Base-by-base conservation (phyloP, 352 stramenopile species). In the Blastocystis sp. region DNA sequence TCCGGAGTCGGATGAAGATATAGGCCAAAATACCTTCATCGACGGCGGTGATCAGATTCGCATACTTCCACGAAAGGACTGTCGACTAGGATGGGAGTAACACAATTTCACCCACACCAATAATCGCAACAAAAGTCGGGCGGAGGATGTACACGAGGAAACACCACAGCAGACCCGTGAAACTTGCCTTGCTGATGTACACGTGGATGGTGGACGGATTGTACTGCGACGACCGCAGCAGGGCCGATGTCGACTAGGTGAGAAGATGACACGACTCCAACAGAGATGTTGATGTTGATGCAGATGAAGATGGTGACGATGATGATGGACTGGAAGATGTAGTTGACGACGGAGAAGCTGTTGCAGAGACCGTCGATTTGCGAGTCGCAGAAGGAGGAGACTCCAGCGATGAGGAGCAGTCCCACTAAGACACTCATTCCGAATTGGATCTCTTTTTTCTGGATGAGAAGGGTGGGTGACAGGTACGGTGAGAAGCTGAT, bases 401-500 rank as follows among this genome's bases (percentile, higher is more conserved):
- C 49, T 16, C 27, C 18, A 29, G 46, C 38, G n/a, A 81, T 21
- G 44, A 81, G 34, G 21, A 63, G 32, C 36, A 81, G 36, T 4
- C 46, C 69, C 4, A 27, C 46, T 11, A 81, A 63, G 27, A 81
- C 63, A 32, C 69, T 63, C 32, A 40, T 24, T 7, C 69, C 69
- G 46, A 81, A 81, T 44, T 81, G 69, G 36, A 81, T 81, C 42
- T 81, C 69, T n/a, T 81, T 81, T 24, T 81, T 57, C 69, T 81
- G 11, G 27, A 38, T 9, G 42, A 11, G 9, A 27, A 18, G 42
- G 32, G 24, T 9, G n/a, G 14, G 38, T 24, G 16, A 34, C 61
- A 7, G 7, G 8, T 61, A 81, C 69, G 14, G 48, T 57, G 18
- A 63, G 16, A 21, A 81, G 69, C n/a, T 64, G 69, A 29, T 81